Conservation (phyloP, 2,329 filamentous ascomycete species). For the Leptographium procerum region DNA sequence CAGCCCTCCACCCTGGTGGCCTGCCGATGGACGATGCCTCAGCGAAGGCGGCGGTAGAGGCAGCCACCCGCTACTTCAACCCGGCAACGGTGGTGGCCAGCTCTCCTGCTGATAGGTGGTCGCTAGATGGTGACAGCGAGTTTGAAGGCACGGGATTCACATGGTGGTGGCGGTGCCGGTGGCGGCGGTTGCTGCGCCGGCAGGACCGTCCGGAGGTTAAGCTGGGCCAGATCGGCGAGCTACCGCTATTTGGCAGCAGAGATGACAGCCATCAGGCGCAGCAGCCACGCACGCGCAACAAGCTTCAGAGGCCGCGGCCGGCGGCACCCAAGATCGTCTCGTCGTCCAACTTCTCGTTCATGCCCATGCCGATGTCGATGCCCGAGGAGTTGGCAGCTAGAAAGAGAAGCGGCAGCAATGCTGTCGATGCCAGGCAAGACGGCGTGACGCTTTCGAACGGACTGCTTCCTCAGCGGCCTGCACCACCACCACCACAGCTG, state of each 20-base stretch:
- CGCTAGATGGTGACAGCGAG: conserved; percentile 6
- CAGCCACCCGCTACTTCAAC: background rate
- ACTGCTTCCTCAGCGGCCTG: conserved; percentile 1
- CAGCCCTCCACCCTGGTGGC: background rate
- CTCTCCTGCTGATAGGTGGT: conserved; percentile 1
- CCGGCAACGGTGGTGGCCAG: background rate
- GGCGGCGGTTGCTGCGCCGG: conserved; percentile 6
- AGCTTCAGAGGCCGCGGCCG: conserved; percentile 2
- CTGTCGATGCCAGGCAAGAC: background rate
- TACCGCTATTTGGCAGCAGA: background rate
- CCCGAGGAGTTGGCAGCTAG: background rate
- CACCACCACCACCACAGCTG: conserved; percentile 9
- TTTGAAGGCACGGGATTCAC: conserved; percentile 6
- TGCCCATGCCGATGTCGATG: background rate
- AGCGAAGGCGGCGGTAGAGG: background rate
- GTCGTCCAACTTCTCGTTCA: conserved; percentile 7
- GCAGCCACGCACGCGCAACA: background rate
- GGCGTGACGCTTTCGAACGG: background rate
- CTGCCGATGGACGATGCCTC: background rate
- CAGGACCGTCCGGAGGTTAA: conserved; percentile 1
- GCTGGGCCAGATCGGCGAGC: background rate
- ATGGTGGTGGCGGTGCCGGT: conserved; percentile 11
- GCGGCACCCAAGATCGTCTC: conserved; percentile 2
- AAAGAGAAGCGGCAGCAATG: background rate
- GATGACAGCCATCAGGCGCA: background rate